phyloP scores from a whole-genome alignment of 83 land plant genomes.

The Diphasiastrum complanatum region DNA sequence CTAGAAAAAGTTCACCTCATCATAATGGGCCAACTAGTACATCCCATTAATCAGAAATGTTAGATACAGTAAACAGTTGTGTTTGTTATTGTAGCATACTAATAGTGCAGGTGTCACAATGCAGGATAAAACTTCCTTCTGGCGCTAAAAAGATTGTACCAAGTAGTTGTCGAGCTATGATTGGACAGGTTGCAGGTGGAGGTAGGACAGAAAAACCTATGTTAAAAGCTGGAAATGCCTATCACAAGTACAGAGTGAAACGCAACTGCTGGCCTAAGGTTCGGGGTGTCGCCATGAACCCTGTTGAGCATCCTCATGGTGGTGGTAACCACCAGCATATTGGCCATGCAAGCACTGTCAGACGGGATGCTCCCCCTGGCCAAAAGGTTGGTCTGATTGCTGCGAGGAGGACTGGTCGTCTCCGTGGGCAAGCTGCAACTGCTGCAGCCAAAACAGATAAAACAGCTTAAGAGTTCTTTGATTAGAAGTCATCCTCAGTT shows the following conservation, averaged over 20 bases:
- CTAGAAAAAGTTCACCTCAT: too few relatives aligned
- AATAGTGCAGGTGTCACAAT: background rate
- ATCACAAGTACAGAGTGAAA: constrained; percentile 55
- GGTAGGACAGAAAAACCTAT: constrained; percentile 68
- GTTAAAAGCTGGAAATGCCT: constrained; percentile 58
- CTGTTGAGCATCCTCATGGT: constrained; percentile 68
- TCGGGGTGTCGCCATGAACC: constrained; percentile 67
- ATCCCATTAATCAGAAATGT: too few relatives aligned
- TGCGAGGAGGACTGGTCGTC: constrained; percentile 50
- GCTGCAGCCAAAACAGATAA: constrained; percentile 50
- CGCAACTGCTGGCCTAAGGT: constrained; percentile 69
- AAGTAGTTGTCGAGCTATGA: constrained; percentile 62
- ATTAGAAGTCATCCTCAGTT: too few relatives aligned
- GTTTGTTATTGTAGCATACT: background rate
- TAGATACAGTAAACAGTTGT: too few relatives aligned
- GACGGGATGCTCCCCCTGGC: constrained; percentile 56
- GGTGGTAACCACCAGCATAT: constrained; percentile 72
- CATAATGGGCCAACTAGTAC: too few relatives aligned
- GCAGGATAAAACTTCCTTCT: constrained; percentile 57
- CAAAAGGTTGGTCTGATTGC: constrained; percentile 61
- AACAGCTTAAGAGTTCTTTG: too few relatives aligned
- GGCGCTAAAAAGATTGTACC: constrained; percentile 64
- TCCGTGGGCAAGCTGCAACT: constrained; percentile 51
- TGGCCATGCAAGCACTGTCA: constrained; percentile 55
- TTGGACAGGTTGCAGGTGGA: constrained; percentile 70